A percentile compares a stretch with the other conserved stretches of the same genome.
phyloP scores from a whole-genome alignment of 495 filamentous ascomycete genomes.

The Penicillium riverlandense region DNA sequence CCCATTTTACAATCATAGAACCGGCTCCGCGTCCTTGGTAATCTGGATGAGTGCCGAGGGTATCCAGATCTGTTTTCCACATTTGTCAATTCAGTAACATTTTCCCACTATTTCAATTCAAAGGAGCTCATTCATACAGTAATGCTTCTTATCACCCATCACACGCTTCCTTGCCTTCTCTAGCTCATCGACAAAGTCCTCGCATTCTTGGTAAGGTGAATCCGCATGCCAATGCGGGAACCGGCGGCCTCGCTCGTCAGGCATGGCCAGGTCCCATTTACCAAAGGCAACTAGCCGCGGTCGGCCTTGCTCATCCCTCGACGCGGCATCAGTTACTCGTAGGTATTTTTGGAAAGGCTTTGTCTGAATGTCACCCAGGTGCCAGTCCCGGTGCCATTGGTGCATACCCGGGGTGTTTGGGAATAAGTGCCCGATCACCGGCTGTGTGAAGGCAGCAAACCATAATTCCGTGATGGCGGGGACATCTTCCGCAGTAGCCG shows the following conservation, averaged over 20 bases:
- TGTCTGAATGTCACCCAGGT: neutral
- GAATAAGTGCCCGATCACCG: slow-evolving; percentile 4
- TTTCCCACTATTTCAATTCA: too few species aligned
- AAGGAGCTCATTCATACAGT: neutral
- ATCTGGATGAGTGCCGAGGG: slow-evolving; percentile 42
- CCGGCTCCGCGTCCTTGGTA: slow-evolving; percentile 44
- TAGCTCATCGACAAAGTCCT: slow-evolving; percentile 1
- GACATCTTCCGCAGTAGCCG: slow-evolving; percentile 16
- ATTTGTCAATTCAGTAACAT: neutral
- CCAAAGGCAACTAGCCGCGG: slow-evolving; percentile 10
- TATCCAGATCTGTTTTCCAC: slow-evolving; percentile 33
- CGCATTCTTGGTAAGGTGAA: slow-evolving; percentile 4
- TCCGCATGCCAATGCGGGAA: neutral
- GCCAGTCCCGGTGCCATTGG: slow-evolving; percentile 7
- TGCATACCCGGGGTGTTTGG: slow-evolving; percentile 15
- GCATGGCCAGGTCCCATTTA: slow-evolving; percentile 13
- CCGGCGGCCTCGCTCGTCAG: slow-evolving; percentile 4
- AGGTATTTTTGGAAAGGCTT: slow-evolving; percentile 7
- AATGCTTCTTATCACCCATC: slow-evolving; percentile 8
- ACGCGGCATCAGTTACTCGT: slow-evolving; percentile 6
- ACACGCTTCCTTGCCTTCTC: slow-evolving; percentile 3
- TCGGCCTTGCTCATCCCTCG: neutral
- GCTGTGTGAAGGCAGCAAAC: slow-evolving; percentile 13
- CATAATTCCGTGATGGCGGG: slow-evolving; percentile 10
- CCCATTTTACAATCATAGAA: slow-evolving; percentile 42